These are phyloP conservation scores for Trichoderma koningiopsis DNA, from an alignment of 2,329 filamentous ascomycete genomes.

Conservation along the genomic window DNA sequence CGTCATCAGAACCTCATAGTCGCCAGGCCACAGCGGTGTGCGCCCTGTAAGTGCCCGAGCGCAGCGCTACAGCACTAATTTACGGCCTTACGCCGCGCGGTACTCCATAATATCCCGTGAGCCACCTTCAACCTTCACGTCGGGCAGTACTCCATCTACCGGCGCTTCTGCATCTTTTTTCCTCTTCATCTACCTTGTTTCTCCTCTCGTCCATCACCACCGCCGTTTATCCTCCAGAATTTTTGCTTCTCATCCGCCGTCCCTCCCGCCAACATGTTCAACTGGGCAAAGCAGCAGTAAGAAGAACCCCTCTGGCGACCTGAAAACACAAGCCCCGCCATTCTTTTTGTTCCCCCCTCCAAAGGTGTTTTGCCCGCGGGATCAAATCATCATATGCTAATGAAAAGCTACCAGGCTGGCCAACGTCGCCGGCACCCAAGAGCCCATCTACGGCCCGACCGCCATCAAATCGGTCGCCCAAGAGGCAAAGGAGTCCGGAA, in stretches of 20 bases:
- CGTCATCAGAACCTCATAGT: constrained; percentile 23
- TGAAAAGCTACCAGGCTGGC: constrained; percentile 53
- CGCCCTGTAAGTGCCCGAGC: constrained; percentile 20
- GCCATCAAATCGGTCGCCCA: constrained; percentile 85
- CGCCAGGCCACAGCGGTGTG: constrained; percentile 25
- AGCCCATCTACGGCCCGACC: constrained; percentile 89
- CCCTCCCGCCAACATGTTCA: constrained; percentile 67
- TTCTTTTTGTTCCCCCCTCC: neutral
- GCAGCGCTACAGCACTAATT: neutral
- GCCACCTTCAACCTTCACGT: neutral
- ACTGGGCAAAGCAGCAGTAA: constrained; percentile 92
- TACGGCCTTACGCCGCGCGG: neutral
- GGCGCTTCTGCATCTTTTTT: constrained; percentile 4
- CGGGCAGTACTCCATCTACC: constrained; percentile 15
- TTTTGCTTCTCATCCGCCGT: neutral
- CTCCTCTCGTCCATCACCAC: neutral
- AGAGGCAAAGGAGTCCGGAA: constrained; percentile 66
- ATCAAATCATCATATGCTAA: constrained; percentile 16
- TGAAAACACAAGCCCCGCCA: constrained; percentile 12
- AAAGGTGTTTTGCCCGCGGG: constrained; percentile 1
- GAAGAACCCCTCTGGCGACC: constrained; percentile 36
- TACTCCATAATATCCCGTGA: neutral
- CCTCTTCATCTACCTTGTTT: neutral
- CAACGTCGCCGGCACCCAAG: constrained; percentile 90
- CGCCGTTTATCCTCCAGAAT: neutral